These are phyloP conservation scores for Kazachstania kunashirensis DNA, from an alignment of 805 yeast genomes.

Conservation along the genomic window DNA sequence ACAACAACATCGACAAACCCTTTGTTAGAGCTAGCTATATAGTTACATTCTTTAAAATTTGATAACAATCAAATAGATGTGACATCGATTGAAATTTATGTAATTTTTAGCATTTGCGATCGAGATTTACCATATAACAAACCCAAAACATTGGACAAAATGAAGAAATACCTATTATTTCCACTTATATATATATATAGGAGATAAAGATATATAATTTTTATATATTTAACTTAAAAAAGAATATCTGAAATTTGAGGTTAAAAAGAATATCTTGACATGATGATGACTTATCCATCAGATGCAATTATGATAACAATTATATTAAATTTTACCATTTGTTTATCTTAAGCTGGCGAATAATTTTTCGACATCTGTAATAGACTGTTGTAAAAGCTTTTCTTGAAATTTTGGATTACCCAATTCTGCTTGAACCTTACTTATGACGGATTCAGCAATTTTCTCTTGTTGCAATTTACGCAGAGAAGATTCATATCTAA, in stretches of 20 bases:
- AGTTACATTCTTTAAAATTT: too few relatives aligned
- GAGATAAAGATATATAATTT: not conserved
- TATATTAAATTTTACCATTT: not conserved
- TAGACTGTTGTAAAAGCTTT: slow-evolving; percentile 79
- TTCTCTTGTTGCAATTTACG: slow-evolving; percentile 94
- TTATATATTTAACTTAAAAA: slow-evolving; percentile 2
- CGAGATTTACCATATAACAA: too few relatives aligned
- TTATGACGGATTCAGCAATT: slow-evolving; percentile 74
- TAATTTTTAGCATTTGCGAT: too few relatives aligned
- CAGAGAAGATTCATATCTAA: slow-evolving; percentile 91
- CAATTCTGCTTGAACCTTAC: slow-evolving; percentile 80
- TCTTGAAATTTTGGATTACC: slow-evolving; percentile 89
- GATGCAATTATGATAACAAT: not conserved
- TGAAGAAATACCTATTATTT: not conserved
- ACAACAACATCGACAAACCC: too few relatives aligned
- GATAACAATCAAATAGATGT: too few relatives aligned
- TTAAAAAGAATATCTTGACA: not conserved
- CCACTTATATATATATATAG: too few relatives aligned
- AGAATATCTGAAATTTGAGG: slow-evolving; percentile 7
- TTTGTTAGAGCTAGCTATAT: too few relatives aligned
- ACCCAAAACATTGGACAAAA: not conserved
- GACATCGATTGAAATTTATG: too few relatives aligned
- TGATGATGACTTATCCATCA: not conserved
- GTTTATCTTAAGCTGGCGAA: slow-evolving; percentile 38
- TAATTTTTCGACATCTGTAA: slow-evolving; percentile 82